Evolutionary conservation across 805 yeast genomes (phyloP).

Genomic region (Myxozyma nipponensis): DNA sequence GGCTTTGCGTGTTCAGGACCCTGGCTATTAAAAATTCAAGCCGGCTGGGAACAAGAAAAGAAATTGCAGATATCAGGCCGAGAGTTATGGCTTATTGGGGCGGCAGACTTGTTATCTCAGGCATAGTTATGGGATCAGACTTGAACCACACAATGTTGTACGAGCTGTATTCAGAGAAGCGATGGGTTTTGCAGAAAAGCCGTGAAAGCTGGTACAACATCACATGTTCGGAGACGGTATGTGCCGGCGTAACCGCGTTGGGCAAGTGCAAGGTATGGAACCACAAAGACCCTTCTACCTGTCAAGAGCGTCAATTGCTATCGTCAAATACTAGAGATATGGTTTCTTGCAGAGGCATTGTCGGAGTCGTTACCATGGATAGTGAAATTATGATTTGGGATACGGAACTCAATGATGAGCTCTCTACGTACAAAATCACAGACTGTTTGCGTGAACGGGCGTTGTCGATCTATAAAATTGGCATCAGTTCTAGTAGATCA

Average conservation of each 20-base stretch:
- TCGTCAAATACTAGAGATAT: slow-evolving; percentile 25
- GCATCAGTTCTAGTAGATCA: slow-evolving; percentile 18
- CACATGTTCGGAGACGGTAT: slow-evolving; percentile 24
- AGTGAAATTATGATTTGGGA: slow-evolving; percentile 27
- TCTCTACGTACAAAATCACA: slow-evolving; percentile 10
- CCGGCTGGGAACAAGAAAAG: slow-evolving; percentile 18
- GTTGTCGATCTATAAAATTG: slow-evolving; percentile 9
- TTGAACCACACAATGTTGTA: slow-evolving; percentile 21
- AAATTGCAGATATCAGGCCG: slow-evolving; percentile 26
- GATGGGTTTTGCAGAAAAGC: slow-evolving; percentile 26
- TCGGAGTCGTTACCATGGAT: slow-evolving; percentile 22
- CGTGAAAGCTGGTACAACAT: slow-evolving; percentile 28
- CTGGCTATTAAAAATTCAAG: slow-evolving; percentile 25
- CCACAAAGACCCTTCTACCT: slow-evolving; percentile 18
- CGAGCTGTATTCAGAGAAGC: slow-evolving; percentile 22
- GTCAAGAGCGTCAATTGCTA: slow-evolving; percentile 24
- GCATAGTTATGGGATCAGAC: slow-evolving; percentile 25
- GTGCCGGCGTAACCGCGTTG: slow-evolving; percentile 26
- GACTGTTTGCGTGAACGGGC: neutral
- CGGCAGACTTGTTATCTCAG: slow-evolving; percentile 25
- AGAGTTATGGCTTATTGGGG: slow-evolving; percentile 26
- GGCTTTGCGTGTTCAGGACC: slow-evolving; percentile 20
- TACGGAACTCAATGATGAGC: slow-evolving; percentile 19
- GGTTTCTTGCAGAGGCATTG: slow-evolving; percentile 17
- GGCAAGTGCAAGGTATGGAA: slow-evolving; percentile 27